Evolutionary conservation across 2,329 filamentous ascomycete genomes (phyloP), one percentile per base, ranked within the genome.

Genomic region (Escovopsis sp.): DNA sequence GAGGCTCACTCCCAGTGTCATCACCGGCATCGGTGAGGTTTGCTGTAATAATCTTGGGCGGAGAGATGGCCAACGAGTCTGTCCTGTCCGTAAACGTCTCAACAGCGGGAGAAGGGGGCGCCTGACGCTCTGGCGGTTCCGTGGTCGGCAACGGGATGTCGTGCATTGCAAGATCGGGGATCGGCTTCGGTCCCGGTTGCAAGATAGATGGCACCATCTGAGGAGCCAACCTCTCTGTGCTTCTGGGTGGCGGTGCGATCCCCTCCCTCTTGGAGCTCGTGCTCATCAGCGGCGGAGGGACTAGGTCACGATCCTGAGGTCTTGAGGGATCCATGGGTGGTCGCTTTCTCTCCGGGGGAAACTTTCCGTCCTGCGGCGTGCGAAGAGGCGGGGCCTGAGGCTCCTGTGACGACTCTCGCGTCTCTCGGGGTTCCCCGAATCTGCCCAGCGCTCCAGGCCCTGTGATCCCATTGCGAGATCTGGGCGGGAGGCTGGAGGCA

Each of bases 301-400:
- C 69, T 26, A 76, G 53, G 35, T 70, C 66, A 33, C 62, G 63
- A 43, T 75, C 64, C 34, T 64, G 60, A 7, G 69, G 68, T 23
- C 70, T 60, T 6, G 67, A 54, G 7, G 69, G 66, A 39, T 77
- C 70, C 72, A 82, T 79, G 1, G 76, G 73, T 2, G 77, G 77
- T 33, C 77, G 61, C 50, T 68, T 75, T 41, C 77, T 63, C 45
- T 79, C 75, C 0, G 77, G 77, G 1, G 71, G 65, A 25, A 61
- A 62, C 16, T 67, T 57, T 26, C 65, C 65, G 7, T 51, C 41
- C 23, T 50, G 50, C n/a, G 48, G 48, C 27, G 45, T 45, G 14
- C 40, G 41, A 18, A 43, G 36, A 5, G 31, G n/a, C 14, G 37
- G 33, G n/a, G 36, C 29, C 14, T 35, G 25, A 16, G 21, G 15